Evolutionary conservation across 306 rosid species (phyloP).

Genomic region (Corylus heterophylla): DNA sequence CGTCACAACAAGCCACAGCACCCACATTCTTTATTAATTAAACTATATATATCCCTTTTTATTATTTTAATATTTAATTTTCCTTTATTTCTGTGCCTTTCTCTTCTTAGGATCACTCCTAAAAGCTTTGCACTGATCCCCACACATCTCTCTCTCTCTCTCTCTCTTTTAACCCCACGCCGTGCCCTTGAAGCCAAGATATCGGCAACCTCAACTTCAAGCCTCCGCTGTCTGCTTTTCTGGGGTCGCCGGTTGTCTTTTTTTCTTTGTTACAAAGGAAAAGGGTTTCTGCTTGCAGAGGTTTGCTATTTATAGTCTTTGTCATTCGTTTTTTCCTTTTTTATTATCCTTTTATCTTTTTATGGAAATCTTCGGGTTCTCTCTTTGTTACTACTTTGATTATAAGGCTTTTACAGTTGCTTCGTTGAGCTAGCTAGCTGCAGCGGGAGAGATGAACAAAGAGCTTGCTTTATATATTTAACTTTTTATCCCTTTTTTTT

Average conservation of each 20-base stretch:
- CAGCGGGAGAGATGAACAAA: not conserved
- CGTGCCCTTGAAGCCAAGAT: constrained; percentile 95
- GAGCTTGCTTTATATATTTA: constrained; percentile 10
- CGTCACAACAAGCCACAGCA: constrained; percentile 24
- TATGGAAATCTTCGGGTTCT: not conserved
- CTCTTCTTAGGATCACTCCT: constrained; percentile 49
- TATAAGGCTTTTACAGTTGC: not conserved
- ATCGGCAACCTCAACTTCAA: constrained; percentile 41
- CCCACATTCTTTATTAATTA: not conserved
- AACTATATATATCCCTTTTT: not conserved
- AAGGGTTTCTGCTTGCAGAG: not conserved
- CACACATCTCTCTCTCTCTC: constrained; percentile 34
- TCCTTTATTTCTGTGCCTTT: constrained; percentile 89
- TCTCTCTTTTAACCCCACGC: constrained; percentile 48
- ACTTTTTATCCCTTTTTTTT: not conserved
- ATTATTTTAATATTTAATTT: constrained; percentile 18
- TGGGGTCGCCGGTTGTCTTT: constrained; percentile 37
- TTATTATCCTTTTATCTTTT: not conserved
- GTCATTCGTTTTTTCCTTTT: not conserved
- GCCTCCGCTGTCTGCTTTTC: constrained; percentile 37
- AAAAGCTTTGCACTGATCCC: constrained; percentile 59
- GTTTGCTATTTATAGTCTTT: constrained; percentile 20
- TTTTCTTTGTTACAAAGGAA: constrained; percentile 42
- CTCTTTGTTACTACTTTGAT: not conserved
- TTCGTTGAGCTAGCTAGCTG: not conserved